A percentile compares a stretch with the other conserved stretches of the same genome.
phyloP scores from a whole-genome alignment of 2,329 filamentous ascomycete genomes.

The Diplodia sapinea region DNA sequence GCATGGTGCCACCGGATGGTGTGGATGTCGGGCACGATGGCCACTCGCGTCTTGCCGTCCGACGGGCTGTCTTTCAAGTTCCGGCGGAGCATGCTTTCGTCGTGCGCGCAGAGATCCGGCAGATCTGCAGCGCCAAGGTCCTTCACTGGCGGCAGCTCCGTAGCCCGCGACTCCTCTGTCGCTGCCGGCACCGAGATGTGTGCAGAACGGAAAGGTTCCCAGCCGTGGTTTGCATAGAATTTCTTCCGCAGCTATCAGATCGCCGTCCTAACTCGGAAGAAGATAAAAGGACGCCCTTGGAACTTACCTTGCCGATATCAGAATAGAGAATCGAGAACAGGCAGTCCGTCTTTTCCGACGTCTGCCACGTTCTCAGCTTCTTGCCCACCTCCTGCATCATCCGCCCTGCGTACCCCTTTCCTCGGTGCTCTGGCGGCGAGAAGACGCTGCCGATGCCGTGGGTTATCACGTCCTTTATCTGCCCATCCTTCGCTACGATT shows the following conservation, averaged over 20 bases:
- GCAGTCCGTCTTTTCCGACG: constrained; percentile 52
- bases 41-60: constrained; percentile 60
- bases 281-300: constrained; percentile 41
- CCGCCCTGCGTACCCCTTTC: constrained; percentile 73
- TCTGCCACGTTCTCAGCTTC: constrained; percentile 60
- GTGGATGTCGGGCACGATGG: constrained; percentile 70
- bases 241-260: constrained; percentile 39
- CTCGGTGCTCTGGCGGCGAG: constrained; percentile 69
- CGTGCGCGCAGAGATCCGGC: constrained; percentile 64
- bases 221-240: constrained; percentile 77
- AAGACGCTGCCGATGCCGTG: constrained; percentile 85
- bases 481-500: constrained; percentile 52
- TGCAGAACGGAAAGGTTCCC: constrained; percentile 73
- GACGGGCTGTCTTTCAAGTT: constrained; percentile 53
- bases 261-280: background rate
- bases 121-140: constrained; percentile 67
- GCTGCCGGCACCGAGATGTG: constrained; percentile 69
- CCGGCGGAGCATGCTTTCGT: constrained; percentile 66
- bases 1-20: constrained; percentile 78
- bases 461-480: constrained; percentile 68
- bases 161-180: constrained; percentile 27
- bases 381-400: constrained; percentile 73
- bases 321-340: constrained; percentile 75
- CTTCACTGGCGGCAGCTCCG: constrained; percentile 39
- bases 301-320: constrained; percentile 61